Conservation (phyloP, 495 filamentous ascomycete genomes). For the Talaromyces thailandensis region DNA sequence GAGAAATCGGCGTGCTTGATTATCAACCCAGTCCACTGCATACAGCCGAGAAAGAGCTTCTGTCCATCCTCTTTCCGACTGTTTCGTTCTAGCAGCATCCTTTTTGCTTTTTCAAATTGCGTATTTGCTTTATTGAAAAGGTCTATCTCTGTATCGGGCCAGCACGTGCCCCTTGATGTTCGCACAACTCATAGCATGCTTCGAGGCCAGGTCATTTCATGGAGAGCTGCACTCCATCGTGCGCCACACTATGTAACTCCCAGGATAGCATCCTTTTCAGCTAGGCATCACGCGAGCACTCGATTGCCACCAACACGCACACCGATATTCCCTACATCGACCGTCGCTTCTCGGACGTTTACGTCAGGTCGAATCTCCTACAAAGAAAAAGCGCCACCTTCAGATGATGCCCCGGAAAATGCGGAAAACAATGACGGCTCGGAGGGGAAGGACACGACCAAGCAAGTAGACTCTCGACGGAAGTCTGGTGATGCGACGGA, state of each 20-base stretch:
- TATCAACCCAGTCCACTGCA: not conserved
- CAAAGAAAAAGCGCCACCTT: constrained; percentile 35
- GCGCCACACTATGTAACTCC: constrained; percentile 29
- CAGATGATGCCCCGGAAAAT: constrained; percentile 29
- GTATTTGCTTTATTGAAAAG: constrained; percentile 2
- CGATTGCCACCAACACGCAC: constrained; percentile 18
- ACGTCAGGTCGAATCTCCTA: constrained; percentile 30
- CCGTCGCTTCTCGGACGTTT: constrained; percentile 28
- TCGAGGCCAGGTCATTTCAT: constrained; percentile 45
- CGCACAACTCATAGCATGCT: constrained; percentile 34
- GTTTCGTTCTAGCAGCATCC: not conserved
- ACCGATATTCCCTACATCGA: not conserved
- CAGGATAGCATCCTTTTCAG: constrained; percentile 21
- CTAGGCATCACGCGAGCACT: constrained; percentile 31
- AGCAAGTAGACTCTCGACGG: constrained; percentile 21
- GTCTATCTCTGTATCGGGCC: not conserved
- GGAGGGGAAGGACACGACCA: constrained; percentile 26
- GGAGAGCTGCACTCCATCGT: constrained; percentile 45
- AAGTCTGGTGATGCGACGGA: constrained; percentile 24
- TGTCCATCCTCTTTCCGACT: not conserved
- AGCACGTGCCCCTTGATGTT: constrained; percentile 3
- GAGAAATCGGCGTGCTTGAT: not conserved
- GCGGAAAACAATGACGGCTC: constrained; percentile 22
- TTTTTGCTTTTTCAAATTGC: not conserved
- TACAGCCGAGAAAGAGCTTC: not conserved